These are phyloP conservation scores for Millerozyma acaciae DNA, from an alignment of 805 yeast genomes.

Conservation along the genomic window DNA sequence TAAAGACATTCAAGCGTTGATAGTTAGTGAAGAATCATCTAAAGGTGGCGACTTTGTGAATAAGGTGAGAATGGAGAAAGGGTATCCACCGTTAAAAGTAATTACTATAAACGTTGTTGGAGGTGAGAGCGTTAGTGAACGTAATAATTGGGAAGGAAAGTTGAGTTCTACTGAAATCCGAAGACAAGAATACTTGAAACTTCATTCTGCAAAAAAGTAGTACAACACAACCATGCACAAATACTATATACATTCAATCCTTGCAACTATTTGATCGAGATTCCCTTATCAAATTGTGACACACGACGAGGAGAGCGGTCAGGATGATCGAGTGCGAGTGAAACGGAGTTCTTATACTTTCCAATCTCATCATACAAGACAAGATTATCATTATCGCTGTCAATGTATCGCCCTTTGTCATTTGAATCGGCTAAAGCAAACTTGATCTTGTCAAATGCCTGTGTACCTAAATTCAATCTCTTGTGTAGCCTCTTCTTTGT, in stretches of 20 bases:
- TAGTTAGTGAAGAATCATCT: conserved; percentile 76
- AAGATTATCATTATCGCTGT: conserved; percentile 47
- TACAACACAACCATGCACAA: background rate
- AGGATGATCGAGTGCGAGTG: conserved; percentile 81
- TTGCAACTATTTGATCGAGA: conserved; percentile 33
- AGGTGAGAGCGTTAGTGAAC: conserved; percentile 38
- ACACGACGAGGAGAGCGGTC: conserved; percentile 59
- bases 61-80: conserved; percentile 52
- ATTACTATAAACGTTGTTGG: conserved; percentile 55
- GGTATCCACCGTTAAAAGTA: conserved; percentile 45
- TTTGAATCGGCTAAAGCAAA: conserved; percentile 51
- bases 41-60: conserved; percentile 76
- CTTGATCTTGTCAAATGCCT: conserved; percentile 73
- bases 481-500: conserved; percentile 66
- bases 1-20: conserved; percentile 69
- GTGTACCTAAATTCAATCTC: conserved; percentile 71
- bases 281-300: conserved; percentile 38
- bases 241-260: background rate
- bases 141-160: conserved; percentile 58
- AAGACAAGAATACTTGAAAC: conserved; percentile 16
- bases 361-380: conserved; percentile 52
- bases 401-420: conserved; percentile 43
- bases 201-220: too few species aligned
- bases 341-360: conserved; percentile 39
- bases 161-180: conserved; percentile 83